Conservation (phyloP, 2,329 filamentous ascomycete species). For the Volutella citrinella region DNA sequence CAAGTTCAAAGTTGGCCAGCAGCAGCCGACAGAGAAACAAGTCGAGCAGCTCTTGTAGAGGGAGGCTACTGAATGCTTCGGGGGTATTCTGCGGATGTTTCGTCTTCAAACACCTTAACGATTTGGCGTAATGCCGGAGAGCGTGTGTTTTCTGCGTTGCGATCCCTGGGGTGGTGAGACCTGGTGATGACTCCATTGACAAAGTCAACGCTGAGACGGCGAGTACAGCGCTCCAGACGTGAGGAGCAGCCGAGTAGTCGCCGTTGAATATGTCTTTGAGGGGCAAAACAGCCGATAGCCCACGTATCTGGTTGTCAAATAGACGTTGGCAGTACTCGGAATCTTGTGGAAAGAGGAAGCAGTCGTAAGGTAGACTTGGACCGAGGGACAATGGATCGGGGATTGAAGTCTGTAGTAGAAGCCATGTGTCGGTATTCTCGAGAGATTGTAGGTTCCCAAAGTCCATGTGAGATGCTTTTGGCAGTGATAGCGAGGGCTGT, state of each 20-base stretch:
- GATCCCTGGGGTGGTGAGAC: too few relatives aligned
- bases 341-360: too few relatives aligned
- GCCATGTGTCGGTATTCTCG: too few relatives aligned
- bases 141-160: conserved; percentile 4
- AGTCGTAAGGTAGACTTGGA: too few relatives aligned
- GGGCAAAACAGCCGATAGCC: conserved; percentile 1
- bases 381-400: too few relatives aligned
- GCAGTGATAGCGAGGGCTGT: too few relatives aligned
- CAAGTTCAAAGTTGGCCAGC: conserved; percentile 1
- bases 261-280: not conserved
- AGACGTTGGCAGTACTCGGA: too few relatives aligned
- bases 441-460: too few relatives aligned
- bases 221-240: conserved; percentile 1
- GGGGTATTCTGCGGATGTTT: not conserved
- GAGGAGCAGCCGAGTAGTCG: not conserved
- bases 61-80: not conserved
- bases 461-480: too few relatives aligned
- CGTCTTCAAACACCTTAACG: not conserved
- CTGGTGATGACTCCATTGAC: too few relatives aligned
- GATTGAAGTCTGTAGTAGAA: too few relatives aligned
- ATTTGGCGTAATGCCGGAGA: conserved; percentile 1
- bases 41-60: not conserved
- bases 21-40: conserved; percentile 2
- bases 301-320: too few relatives aligned
- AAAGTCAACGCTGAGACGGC: conserved; percentile 2